Evolutionary conservation across 2,329 filamentous ascomycete species (phyloP).

Genomic region (Mycosphaerella sp.): DNA sequence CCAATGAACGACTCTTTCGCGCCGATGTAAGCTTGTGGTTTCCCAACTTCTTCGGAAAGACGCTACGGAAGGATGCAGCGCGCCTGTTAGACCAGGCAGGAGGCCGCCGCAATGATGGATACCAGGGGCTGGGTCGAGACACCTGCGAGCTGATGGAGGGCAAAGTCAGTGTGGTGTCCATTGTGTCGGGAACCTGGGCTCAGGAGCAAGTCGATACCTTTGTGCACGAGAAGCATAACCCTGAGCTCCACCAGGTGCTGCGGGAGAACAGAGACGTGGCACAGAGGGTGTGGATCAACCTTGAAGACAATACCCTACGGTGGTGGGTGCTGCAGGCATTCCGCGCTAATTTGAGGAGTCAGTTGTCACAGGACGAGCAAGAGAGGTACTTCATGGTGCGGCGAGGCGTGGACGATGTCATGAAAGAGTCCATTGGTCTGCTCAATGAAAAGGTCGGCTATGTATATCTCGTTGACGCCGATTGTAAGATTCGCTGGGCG

Average conservation of each 20-base stretch:
- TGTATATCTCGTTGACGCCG: constrained; percentile 79
- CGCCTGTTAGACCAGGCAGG: constrained; percentile 53
- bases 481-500: constrained; percentile 91
- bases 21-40: constrained; percentile 80
- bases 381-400: constrained; percentile 54
- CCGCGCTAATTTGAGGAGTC: constrained; percentile 42
- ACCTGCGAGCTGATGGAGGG: constrained; percentile 70
- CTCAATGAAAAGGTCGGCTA: constrained; percentile 91
- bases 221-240: constrained; percentile 58
- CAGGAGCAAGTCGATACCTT: constrained; percentile 73
- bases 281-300: constrained; percentile 80
- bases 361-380: constrained; percentile 47
- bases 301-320: constrained; percentile 71
- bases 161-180: constrained; percentile 63
- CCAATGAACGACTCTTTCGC: constrained; percentile 78
- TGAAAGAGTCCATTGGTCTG: constrained; percentile 57
- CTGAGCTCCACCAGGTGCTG: constrained; percentile 60
- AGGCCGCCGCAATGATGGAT: constrained; percentile 36
- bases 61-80: constrained; percentile 60
- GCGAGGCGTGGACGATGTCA: constrained; percentile 49
- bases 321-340: constrained; percentile 52
- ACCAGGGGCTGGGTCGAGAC: constrained; percentile 45
- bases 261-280: constrained; percentile 47
- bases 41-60: constrained; percentile 80
- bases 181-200: constrained; percentile 83